These are phyloP conservation scores for Kluyveromyces aestuarii DNA, from an alignment of 805 yeast species.

Conservation along the genomic window DNA sequence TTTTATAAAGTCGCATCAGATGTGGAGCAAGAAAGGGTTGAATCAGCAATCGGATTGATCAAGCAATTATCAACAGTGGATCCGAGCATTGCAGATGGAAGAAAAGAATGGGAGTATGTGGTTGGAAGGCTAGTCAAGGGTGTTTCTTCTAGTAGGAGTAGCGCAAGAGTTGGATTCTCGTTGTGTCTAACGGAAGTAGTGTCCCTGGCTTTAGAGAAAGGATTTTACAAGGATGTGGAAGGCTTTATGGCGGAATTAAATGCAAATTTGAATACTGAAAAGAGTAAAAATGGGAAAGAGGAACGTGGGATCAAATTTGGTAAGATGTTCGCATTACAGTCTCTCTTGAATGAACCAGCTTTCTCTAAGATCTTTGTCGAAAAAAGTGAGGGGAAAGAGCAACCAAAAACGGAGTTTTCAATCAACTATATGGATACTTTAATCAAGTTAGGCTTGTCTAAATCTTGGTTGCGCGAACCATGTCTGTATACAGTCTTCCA, in stretches of 20 bases:
- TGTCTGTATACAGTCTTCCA: constrained; percentile 61
- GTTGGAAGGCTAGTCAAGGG: constrained; percentile 73
- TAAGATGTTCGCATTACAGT: constrained; percentile 73
- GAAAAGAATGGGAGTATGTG: constrained; percentile 74
- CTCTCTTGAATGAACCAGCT: constrained; percentile 49
- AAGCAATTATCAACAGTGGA: constrained; percentile 41
- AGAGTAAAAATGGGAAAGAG: constrained; percentile 64
- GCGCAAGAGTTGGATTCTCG: constrained; percentile 83
- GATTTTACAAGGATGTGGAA: background rate
- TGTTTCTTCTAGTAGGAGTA: constrained; percentile 67
- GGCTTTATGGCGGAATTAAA: constrained; percentile 16
- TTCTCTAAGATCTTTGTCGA: constrained; percentile 24
- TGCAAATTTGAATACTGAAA: constrained; percentile 29
- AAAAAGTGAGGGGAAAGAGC: constrained; percentile 10
- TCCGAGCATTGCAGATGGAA: constrained; percentile 22
- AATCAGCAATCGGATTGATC: constrained; percentile 59
- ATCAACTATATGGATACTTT: constrained; percentile 36
- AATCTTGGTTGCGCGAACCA: constrained; percentile 84
- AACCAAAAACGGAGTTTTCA: constrained; percentile 24
- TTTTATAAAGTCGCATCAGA: constrained; percentile 76
- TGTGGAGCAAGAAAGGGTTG: constrained; percentile 57
- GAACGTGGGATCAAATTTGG: constrained; percentile 78
- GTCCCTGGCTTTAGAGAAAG: constrained; percentile 28
- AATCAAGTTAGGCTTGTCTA: constrained; percentile 49
- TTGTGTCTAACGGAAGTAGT: constrained; percentile 71